These are phyloP conservation scores for Crithidia expoeki DNA, from an alignment of 208 protist species.

Conservation along the genomic window DNA sequence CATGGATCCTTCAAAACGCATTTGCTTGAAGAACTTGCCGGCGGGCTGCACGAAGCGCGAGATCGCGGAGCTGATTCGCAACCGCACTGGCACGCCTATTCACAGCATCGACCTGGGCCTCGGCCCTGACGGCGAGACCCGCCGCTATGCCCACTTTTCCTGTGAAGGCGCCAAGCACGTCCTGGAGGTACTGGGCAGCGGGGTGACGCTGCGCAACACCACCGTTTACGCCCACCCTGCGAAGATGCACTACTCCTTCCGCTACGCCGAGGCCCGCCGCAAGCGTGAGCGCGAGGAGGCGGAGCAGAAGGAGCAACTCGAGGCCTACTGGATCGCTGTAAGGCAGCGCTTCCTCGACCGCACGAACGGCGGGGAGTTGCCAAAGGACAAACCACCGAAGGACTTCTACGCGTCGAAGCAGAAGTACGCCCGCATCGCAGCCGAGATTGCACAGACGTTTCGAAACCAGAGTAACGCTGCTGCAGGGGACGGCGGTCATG, in stretches of 20 bases:
- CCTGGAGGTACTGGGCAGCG: constrained; percentile 62
- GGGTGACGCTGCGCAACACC: constrained; percentile 37
- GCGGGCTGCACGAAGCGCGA: constrained; percentile 82
- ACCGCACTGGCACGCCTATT: constrained; percentile 72
- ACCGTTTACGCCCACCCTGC: constrained; percentile 58
- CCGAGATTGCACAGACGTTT: constrained; percentile 60
- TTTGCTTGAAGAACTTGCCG: constrained; percentile 87
- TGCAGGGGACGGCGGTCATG: neutral
- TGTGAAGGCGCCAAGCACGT: constrained; percentile 85
- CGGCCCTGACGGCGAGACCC: constrained; percentile 48
- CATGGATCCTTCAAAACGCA: constrained; percentile 89
- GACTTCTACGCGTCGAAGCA: constrained; percentile 64
- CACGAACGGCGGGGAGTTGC: constrained; percentile 57
- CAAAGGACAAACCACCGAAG: constrained; percentile 46
- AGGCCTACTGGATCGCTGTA: constrained; percentile 37
- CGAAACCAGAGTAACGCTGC: constrained; percentile 34
- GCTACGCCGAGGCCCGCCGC: constrained; percentile 69
- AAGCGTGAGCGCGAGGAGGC: constrained; percentile 74
- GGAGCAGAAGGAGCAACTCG: constrained; percentile 40
- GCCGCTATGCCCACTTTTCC: constrained; percentile 87
- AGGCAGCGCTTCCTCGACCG: constrained; percentile 48
- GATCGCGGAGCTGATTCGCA: constrained; percentile 81
- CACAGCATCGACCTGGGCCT: constrained; percentile 89
- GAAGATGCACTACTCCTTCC: constrained; percentile 71
- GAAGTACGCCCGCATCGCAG: constrained; percentile 64